Conservation (phyloP, 192 early-diverging fungal genomes). For the Diversispora epigaea region DNA sequence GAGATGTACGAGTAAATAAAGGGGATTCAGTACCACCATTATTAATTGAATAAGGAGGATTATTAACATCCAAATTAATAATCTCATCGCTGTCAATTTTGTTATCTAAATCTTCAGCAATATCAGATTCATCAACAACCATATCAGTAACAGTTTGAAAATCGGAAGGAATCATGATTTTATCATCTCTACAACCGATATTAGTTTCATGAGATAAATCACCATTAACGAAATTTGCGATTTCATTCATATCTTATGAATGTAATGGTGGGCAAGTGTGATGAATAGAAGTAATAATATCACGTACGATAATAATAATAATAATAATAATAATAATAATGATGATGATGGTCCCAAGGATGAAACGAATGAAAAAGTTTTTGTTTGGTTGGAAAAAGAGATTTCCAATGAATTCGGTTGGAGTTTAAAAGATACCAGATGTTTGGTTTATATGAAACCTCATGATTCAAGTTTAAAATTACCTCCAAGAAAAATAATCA, state of each 20-base stretch:
- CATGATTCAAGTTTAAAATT: slow-evolving; percentile 23
- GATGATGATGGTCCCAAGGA: too few species aligned
- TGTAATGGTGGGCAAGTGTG: too few species aligned
- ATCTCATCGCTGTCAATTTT: too few species aligned
- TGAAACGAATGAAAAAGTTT: slow-evolving; percentile 57
- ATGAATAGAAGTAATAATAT: too few species aligned
- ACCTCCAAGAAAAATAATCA: slow-evolving; percentile 35
- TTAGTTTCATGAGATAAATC: not conserved
- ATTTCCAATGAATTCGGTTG: slow-evolving; percentile 61
- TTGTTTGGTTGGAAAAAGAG: slow-evolving; percentile 68
- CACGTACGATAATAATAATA: too few species aligned
- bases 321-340: too few species aligned
- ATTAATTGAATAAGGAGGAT: slow-evolving; percentile 40
- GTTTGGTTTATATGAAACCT: slow-evolving; percentile 64
- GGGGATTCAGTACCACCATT: slow-evolving; percentile 33
- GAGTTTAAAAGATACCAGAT: slow-evolving; percentile 64
- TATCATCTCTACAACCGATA: not conserved
- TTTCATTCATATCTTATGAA: slow-evolving; percentile 61
- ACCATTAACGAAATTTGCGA: slow-evolving; percentile 34
- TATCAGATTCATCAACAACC: not conserved
- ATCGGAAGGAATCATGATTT: not conserved
- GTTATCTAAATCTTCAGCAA: too few species aligned
- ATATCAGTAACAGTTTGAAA: slow-evolving; percentile 28
- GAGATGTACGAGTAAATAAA: slow-evolving; percentile 36
- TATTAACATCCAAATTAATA: slow-evolving; percentile 9